Percentiles rank a stretch among this genome's conserved stretches.
phyloP scores from a whole-genome alignment of 345 rosid genomes.

The Citrus inodora region DNA sequence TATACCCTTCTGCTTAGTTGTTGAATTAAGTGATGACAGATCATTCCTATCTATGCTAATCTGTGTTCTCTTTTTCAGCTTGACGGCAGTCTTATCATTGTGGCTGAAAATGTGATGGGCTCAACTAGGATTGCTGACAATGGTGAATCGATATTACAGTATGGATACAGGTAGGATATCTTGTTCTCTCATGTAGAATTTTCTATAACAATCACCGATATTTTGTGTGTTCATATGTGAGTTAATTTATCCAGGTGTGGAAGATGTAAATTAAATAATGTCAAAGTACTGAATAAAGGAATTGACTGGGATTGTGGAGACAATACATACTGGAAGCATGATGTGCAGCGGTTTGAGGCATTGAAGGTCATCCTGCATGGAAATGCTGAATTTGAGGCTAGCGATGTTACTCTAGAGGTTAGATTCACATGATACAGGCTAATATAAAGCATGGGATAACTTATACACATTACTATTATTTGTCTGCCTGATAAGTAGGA shows the following conservation, averaged over 20 bases:
- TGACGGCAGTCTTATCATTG: conserved; percentile 77
- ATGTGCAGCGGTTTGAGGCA: conserved; percentile 59
- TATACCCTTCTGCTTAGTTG: conserved; percentile 4
- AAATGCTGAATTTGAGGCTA: conserved; percentile 92
- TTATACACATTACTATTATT: not conserved
- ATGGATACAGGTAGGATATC: conserved; percentile 64
- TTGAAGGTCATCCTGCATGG: conserved; percentile 75
- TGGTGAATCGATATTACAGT: conserved; percentile 62
- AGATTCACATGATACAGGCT: not conserved
- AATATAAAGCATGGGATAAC: not conserved
- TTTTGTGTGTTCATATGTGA: conserved; percentile 1
- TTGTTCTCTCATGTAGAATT: conserved; percentile 1
- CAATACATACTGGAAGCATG: conserved; percentile 87
- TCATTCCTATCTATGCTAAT: conserved; percentile 16
- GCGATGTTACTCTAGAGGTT: conserved; percentile 68
- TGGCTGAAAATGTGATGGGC: conserved; percentile 76
- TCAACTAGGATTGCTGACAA: conserved; percentile 40
- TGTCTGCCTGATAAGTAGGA: not conserved
- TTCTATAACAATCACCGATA: not conserved
- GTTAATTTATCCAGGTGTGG: conserved; percentile 64
- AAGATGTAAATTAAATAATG: conserved; percentile 73
- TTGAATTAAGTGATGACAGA: conserved; percentile 3
- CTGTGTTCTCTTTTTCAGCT: conserved; percentile 43
- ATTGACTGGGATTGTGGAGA: conserved; percentile 69
- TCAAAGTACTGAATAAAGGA: conserved; percentile 68